Conservation (phyloP, 305 asterid species). For the Fraxinus baroniana region DNA sequence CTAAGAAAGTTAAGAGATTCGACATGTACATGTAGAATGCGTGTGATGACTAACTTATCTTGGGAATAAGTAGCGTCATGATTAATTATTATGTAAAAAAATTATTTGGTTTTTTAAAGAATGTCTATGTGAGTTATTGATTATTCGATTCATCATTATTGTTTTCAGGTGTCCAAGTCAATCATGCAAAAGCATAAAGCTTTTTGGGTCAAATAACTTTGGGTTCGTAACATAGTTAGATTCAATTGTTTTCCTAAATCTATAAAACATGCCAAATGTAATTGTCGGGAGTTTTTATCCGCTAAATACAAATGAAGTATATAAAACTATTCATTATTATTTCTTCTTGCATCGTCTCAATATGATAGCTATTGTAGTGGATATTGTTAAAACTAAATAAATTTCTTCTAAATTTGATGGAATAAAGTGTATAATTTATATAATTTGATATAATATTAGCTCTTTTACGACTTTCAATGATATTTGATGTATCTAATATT, state of each 20-base stretch:
- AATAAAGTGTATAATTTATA: not conserved
- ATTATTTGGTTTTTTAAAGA: too few species aligned
- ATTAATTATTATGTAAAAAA: too few species aligned
- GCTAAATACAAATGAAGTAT: not conserved
- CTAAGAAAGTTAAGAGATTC: not conserved
- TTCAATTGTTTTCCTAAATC: not conserved
- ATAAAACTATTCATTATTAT: not conserved
- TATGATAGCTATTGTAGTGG: too few species aligned
- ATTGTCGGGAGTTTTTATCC: not conserved
- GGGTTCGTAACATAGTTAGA: not conserved
- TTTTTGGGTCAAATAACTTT: not conserved
- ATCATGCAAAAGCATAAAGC: not conserved
- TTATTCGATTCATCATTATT: not conserved
- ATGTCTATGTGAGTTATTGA: not conserved
- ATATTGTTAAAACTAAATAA: not conserved
- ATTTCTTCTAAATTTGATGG: too few species aligned
- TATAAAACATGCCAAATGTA: not conserved
- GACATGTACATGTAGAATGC: not conserved
- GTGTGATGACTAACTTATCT: not conserved
- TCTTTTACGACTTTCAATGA: too few species aligned
- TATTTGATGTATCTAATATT: too few species aligned
- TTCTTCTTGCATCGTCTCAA: not conserved
- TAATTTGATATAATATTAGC: too few species aligned
- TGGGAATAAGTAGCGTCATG: not conserved
- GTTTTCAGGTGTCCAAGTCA: not conserved